Base-by-base conservation (phyloP, 2,329 filamentous ascomycete species). In the Cadophora luteo-olivacea region DNA sequence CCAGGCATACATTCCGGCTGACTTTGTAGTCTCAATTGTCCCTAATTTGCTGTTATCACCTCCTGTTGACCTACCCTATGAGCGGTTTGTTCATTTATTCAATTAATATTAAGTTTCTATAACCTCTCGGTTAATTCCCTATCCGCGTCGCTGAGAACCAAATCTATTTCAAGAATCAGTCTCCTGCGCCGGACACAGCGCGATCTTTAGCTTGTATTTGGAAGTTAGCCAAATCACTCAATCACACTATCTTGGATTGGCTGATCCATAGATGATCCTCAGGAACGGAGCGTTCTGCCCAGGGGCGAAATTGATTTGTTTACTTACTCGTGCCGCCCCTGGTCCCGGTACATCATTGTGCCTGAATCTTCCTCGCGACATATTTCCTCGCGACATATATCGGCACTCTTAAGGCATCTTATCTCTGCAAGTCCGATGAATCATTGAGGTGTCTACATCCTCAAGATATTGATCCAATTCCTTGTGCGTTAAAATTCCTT, bases 41-140 rank as follows among this genome's bases (percentile, higher is more conserved):
- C 22, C 8, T 52, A 29, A 25, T 24, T 6, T 6, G 14, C 6
- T 6, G 24, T 29, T 52, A 52, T 52, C 24, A 14, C 7, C 8
- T 25, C 22, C 49, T 4, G 3, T 25, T 24, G 11, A 8, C 22
- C 24, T 52, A 11, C 29, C 49, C 49, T 52, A 52, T 25, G 49
- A 52, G 49, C 49, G 49, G 49, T 1, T 25, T n/a, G 11, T 11
- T 29, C 49, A 52, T 52, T 29, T 29, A 11, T 52, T 24, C 49
- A 29, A 52, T 52, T 25, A 25, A 52, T 29, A 52, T 52, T 25
- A 52, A 52, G 9, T 52, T 52, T 52, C 49, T 25, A 52, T 52
- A 52, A 29, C 49, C 9, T 25, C 49, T 52, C 49, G 49, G 49
- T 52, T 52, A 52, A 52, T 25, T 45, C 8, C 22, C 49, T 14